These are phyloP conservation scores for Globisporangium okanoganense DNA, from an alignment of 352 stramenopile genomes.

Conservation along the genomic window DNA sequence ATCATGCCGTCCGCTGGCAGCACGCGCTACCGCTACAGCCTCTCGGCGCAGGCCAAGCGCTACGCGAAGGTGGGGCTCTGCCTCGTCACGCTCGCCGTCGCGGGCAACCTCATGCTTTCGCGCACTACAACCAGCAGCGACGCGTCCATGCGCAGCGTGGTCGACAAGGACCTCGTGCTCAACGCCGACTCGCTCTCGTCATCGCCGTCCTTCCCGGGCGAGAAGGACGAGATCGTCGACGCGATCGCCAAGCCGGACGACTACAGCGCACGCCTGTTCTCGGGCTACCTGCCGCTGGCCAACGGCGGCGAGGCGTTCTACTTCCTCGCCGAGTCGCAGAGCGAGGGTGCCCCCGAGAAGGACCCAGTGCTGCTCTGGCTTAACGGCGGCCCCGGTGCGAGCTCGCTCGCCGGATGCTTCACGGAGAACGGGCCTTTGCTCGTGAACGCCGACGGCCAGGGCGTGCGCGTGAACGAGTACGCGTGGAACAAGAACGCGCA, in stretches of 20 bases:
- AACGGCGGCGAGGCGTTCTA: slow-evolving; percentile 43
- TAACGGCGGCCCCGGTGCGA: slow-evolving; percentile 95
- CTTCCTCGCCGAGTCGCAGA: slow-evolving; percentile 98
- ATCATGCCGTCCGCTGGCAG: too few species aligned
- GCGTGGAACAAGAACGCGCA: slow-evolving; percentile 66
- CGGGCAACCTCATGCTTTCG: slow-evolving; percentile 16
- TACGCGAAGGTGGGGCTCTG: slow-evolving; percentile 15
- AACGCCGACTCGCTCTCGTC: background rate
- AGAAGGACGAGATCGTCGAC: slow-evolving; percentile 40
- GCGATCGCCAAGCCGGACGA: slow-evolving; percentile 27
- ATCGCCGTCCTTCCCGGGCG: slow-evolving; percentile 27
- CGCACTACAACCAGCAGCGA: slow-evolving; percentile 7
- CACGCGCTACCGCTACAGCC: slow-evolving; percentile 7
- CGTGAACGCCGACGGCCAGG: slow-evolving; percentile 89
- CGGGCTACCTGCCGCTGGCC: slow-evolving; percentile 14
- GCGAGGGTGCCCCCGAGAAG: slow-evolving; percentile 60
- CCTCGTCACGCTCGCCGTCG: slow-evolving; percentile 16
- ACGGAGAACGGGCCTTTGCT: slow-evolving; percentile 96
- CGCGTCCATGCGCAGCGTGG: slow-evolving; percentile 6
- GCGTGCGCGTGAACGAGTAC: slow-evolving; percentile 54
- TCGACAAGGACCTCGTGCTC: slow-evolving; percentile 6
- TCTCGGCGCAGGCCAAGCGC: slow-evolving; percentile 17
- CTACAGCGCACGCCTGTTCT: slow-evolving; percentile 20
- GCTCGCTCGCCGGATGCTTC: slow-evolving; percentile 89
- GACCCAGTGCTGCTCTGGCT: slow-evolving; percentile 97